phyloP scores from a whole-genome alignment of 192 early-diverging fungal species.

The Rhizoclosmatium sp. region DNA sequence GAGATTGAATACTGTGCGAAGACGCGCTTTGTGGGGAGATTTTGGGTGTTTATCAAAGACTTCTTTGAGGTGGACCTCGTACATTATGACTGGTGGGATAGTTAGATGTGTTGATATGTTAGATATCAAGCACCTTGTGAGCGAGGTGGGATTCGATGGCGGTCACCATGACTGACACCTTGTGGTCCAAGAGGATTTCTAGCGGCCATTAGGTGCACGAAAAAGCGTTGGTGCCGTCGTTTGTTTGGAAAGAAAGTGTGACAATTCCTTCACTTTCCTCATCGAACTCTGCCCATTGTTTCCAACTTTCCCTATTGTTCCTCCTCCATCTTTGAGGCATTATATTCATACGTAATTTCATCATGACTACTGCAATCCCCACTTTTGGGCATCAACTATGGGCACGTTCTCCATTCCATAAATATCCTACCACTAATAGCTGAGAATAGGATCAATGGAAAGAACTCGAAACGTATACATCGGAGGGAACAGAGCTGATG shows the following conservation, averaged over 20 bases:
- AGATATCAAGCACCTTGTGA: too few relatives aligned
- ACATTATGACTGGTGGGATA: conserved; percentile 41
- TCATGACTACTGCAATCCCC: too few relatives aligned
- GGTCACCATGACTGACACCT: conserved; percentile 19
- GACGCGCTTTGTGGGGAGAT: conserved; percentile 35
- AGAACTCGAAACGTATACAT: conserved; percentile 44
- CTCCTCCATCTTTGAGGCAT: too few relatives aligned
- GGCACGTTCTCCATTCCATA: too few relatives aligned
- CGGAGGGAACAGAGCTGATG: conserved; percentile 38
- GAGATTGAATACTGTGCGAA: conserved; percentile 42
- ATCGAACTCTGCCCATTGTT: too few relatives aligned
- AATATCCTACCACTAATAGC: too few relatives aligned
- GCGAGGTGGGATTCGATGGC: conserved; percentile 32
- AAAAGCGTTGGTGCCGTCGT: too few relatives aligned
- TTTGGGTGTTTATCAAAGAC: conserved; percentile 43
- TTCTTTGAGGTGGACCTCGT: conserved; percentile 56
- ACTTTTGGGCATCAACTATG: too few relatives aligned
- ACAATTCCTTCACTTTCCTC: too few relatives aligned
- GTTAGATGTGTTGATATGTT: neutral
- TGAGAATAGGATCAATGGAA: conserved; percentile 58
- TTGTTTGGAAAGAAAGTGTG: too few relatives aligned
- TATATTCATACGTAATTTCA: too few relatives aligned
- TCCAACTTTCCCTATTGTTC: too few relatives aligned
- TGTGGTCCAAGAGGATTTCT: neutral
- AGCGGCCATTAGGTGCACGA: neutral